Base-by-base conservation (phyloP, 306 rosid genomes). In the Geum urbanum region DNA sequence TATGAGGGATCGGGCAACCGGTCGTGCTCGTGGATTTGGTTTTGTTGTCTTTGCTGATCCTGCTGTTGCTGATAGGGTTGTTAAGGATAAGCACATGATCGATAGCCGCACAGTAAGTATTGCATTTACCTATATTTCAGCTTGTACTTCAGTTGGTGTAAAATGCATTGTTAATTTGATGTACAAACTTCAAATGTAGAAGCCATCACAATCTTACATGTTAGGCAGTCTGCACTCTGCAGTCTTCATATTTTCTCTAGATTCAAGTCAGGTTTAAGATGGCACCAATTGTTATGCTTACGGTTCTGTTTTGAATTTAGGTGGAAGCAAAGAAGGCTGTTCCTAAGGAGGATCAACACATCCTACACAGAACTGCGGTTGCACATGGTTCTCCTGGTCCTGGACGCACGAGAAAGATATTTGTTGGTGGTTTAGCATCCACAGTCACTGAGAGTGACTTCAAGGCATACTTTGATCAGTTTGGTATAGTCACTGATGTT, bases 311-410 rank as follows among this genome's bases (percentile, higher is more conserved):
- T 72, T 59, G 65, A 80, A 76, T 84, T 77, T 81, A 92, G 97
- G 97, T 92, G 73, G 97, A 92, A 84, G 97, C 97, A 65, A 92
- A 92, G 85, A 92, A 89, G 84, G 97, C 97, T 75, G 97, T 92
- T 73, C 97, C 96, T 5, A 84, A 92, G 85, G 97, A 89, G 77
- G 97, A 92, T 82, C 96, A 89, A 72, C 76, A 86, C 13, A 74
- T 76, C 39, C 53, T 89, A 70, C 83, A 70, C 74, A 86, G 95
- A 80, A 85, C 74, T 41, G 85, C 77, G 41, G 74, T 80, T 66
- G 73, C 80, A 64, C 88, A 81, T 18, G 87, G 95, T 60, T 89
- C 97, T 73, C 92, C 90, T 8, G 85, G 90, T 73, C 92, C 90
- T 3, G 95, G 85, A 24, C 87, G 95, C 24, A 89, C 96, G 1